Percentiles rank a stretch among this genome's conserved stretches.
phyloP scores from a whole-genome alignment of 2,329 filamentous ascomycete genomes.

The Domatiomyces globalis region DNA sequence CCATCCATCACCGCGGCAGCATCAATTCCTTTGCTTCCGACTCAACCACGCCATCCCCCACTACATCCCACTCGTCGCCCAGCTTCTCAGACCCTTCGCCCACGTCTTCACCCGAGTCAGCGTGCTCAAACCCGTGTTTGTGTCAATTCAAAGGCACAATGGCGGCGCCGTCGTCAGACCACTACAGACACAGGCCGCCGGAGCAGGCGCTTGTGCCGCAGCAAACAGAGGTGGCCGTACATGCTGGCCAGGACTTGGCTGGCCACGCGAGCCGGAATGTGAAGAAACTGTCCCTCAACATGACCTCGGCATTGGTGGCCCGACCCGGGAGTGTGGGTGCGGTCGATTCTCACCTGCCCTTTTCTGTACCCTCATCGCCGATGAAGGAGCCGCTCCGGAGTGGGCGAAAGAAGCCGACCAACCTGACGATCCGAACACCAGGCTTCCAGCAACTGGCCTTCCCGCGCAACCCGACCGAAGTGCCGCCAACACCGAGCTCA shows the following conservation, averaged over 20 bases:
- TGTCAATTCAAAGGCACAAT: constrained; percentile 29
- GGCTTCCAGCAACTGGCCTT: constrained; percentile 35
- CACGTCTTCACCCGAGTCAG: constrained; percentile 83
- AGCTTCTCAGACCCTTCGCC: constrained; percentile 82
- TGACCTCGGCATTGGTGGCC: constrained; percentile 32
- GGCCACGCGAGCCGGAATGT: constrained; percentile 33
- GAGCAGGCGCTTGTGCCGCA: not conserved
- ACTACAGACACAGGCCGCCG: not conserved
- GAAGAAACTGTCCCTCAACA: constrained; percentile 50
- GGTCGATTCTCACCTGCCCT: constrained; percentile 35
- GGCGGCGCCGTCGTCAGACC: constrained; percentile 6
- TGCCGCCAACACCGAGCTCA: constrained; percentile 44
- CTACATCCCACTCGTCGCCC: constrained; percentile 81
- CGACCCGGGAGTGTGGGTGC: constrained; percentile 22
- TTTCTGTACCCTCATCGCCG: constrained; percentile 41
- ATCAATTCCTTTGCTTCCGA: constrained; percentile 44
- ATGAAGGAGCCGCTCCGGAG: constrained; percentile 42
- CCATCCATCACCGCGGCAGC: constrained; percentile 27
- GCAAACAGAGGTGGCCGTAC: constrained; percentile 19
- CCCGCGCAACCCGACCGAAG: constrained; percentile 33
- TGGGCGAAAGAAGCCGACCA: constrained; percentile 43
- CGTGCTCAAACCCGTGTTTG: constrained; percentile 51
- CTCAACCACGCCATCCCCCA: constrained; percentile 87
- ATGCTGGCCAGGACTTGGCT: constrained; percentile 6
- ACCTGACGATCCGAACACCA: constrained; percentile 45